A percentile compares a stretch with the other conserved stretches of the same genome.
phyloP scores from a whole-genome alignment of 345 rosid genomes.

The Geranium brycei region DNA sequence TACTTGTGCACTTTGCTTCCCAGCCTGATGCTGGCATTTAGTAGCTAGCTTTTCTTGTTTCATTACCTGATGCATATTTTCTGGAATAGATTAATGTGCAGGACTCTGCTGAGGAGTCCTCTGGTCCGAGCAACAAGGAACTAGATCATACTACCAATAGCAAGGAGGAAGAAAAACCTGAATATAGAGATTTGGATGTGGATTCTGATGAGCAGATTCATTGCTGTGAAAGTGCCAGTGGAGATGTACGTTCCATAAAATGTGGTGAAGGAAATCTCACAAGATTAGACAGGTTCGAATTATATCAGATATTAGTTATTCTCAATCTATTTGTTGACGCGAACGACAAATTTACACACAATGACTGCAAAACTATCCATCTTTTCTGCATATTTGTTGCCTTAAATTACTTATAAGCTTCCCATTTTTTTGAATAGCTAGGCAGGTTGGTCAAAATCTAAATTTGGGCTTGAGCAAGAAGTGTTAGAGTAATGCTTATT shows the following conservation, averaged over 20 bases:
- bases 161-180: conserved; percentile 10
- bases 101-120: conserved; percentile 26
- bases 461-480: neutral
- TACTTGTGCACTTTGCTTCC: conserved; percentile 3
- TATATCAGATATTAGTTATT: conserved; percentile 17
- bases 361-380: too few species aligned
- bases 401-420: neutral
- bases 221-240: conserved; percentile 12
- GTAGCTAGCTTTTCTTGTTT: neutral
- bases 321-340: conserved; percentile 1
- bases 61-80: conserved; percentile 14
- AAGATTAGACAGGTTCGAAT: conserved; percentile 11
- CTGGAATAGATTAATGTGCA: conserved; percentile 37
- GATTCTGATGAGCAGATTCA: conserved; percentile 6
- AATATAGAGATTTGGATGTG: conserved; percentile 11
- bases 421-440: neutral
- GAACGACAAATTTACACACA: too few species aligned
- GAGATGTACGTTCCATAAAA: conserved; percentile 19
- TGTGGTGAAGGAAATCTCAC: conserved; percentile 14
- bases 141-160: conserved; percentile 11
- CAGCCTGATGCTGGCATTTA: conserved; percentile 3
- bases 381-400: neutral
- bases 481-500: neutral
- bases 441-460: neutral
- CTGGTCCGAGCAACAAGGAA: conserved; percentile 17